Evolutionary conservation across 768 basidiomycete genomes (phyloP), one percentile per base, ranked within the genome.

Genomic region (Rhodotorula graminis): DNA sequence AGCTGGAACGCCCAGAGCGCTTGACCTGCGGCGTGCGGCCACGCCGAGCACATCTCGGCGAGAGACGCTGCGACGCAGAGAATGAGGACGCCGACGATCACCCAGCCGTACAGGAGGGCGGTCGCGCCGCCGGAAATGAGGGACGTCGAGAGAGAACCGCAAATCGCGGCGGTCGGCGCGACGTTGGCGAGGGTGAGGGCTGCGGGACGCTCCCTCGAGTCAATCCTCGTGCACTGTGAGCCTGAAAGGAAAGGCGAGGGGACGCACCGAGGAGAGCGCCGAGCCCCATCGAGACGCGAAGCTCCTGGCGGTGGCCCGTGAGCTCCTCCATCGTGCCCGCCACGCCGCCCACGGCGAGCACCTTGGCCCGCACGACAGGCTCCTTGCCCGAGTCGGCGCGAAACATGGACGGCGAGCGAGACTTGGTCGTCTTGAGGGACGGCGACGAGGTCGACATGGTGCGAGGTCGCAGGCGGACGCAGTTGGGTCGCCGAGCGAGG

Each of bases 11-110:
- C 37, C 71, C 71, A 73, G 27, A 68, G 61, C 1, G 71, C 71
- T 55, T 73, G 71, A 0, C 71, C 71, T 56, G 66, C 67, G 1
- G 67, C 63, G 33, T 73, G 71, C 14, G 71, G 71, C 53, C 64
- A 73, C 10, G 71, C 71, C 0, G 67, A 69, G 33, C 71, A 73
- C 53, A 73, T 44, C 46, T 73, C 71, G 31, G 58, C 71, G 2
- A 73, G 59, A 2, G 47, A 53, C 0, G 67, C 63, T 0, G 71
- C 67, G 31, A 73, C 47, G n/a, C 25, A 25, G 10, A 65, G 37
- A 2, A 58, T 62, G 47, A 73, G 56, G 2, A 9, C 64, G 31
- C 53, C 68, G 58, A 33, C 37, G 29, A 27, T 66, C 9, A 70
- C 52, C 70, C 70, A 71, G 21, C 70, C 70, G 65, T 65, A 71